A percentile compares a stretch with the other conserved stretches of the same genome.
Conservation (phyloP, 2,329 filamentous ascomycete genomes). For the Phialophora macrospora region DNA sequence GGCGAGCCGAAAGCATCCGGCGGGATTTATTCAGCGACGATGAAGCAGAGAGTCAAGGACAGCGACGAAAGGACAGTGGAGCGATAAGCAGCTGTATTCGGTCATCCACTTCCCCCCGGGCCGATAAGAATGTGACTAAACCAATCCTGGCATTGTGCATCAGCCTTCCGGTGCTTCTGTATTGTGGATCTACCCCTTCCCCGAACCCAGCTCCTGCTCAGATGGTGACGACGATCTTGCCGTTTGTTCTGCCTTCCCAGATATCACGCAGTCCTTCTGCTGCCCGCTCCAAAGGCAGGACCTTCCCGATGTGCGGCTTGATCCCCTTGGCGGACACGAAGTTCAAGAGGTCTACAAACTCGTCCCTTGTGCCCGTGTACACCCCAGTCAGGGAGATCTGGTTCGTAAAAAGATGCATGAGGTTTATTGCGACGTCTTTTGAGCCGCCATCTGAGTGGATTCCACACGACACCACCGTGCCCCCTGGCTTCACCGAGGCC, state of each 20-base stretch:
- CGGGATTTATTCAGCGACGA: not conserved
- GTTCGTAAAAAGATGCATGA: slow-evolving; percentile 23
- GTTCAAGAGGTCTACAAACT: slow-evolving; percentile 29
- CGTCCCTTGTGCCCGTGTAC: slow-evolving; percentile 32
- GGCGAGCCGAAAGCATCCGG: not conserved
- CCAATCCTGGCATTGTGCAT: not conserved
- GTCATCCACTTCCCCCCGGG: slow-evolving; percentile 1
- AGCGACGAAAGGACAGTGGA: not conserved
- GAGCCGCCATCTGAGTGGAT: slow-evolving; percentile 28
- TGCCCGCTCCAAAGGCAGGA: slow-evolving; percentile 25
- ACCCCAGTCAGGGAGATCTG: slow-evolving; percentile 27
- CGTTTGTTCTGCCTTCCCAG: slow-evolving; percentile 27
- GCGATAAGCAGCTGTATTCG: slow-evolving; percentile 6
- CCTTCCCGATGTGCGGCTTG: slow-evolving; percentile 31
- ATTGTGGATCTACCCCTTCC: not conserved
- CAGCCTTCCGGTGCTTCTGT: not conserved
- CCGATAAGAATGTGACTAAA: not conserved
- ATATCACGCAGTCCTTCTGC: slow-evolving; percentile 29
- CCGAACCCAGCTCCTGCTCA: not conserved
- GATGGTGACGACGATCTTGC: slow-evolving; percentile 29
- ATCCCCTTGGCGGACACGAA: slow-evolving; percentile 25
- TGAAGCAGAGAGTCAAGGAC: not conserved
- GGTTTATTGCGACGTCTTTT: slow-evolving; percentile 17
- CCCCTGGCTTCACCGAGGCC: slow-evolving; percentile 26
- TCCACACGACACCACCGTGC: slow-evolving; percentile 29